Conservation (phyloP, 2,329 filamentous ascomycete genomes). For the Aspergillus puulaauensis region DNA sequence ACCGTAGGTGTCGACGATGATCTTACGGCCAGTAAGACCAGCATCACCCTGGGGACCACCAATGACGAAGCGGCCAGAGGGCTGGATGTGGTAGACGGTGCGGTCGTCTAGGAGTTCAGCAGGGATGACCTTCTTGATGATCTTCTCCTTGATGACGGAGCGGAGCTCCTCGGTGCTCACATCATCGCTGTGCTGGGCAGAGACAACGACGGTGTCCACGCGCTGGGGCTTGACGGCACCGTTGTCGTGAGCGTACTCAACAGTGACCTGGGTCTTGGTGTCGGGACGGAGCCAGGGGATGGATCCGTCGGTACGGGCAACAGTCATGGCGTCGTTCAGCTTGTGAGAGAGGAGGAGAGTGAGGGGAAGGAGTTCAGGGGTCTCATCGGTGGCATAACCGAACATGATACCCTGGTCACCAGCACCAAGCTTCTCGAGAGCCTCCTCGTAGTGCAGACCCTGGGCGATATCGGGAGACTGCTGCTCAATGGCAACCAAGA, state of each 20-base stretch:
- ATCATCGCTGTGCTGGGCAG: slow-evolving; percentile 85
- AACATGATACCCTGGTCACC: slow-evolving; percentile 99
- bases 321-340: slow-evolving; percentile 92
- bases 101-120: slow-evolving; percentile 87
- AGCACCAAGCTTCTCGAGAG: slow-evolving; percentile 94
- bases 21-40: slow-evolving; percentile 98
- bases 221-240: slow-evolving; percentile 85
- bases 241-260: slow-evolving; percentile 97
- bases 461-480: slow-evolving; percentile 99
- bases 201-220: slow-evolving; percentile 96
- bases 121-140: slow-evolving; percentile 93
- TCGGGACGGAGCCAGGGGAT: slow-evolving; percentile 95
- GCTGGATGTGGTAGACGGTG: slow-evolving; percentile 98
- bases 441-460: slow-evolving; percentile 97
- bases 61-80: slow-evolving; percentile 97
- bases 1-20: slow-evolving; percentile 99
- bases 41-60: slow-evolving; percentile 98
- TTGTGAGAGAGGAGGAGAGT: slow-evolving; percentile 94
- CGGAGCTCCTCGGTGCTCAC: slow-evolving; percentile 90
- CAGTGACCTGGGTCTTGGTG: slow-evolving; percentile 99
- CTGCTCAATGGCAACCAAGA: slow-evolving; percentile 98
- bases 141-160: slow-evolving; percentile 95
- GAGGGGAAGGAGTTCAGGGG: slow-evolving; percentile 91
- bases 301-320: slow-evolving; percentile 80
- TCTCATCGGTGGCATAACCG: slow-evolving; percentile 99